Evolutionary conservation across 805 yeast genomes (phyloP), one percentile per base, ranked within the genome.

Genomic region (Saturnispora silvae): DNA sequence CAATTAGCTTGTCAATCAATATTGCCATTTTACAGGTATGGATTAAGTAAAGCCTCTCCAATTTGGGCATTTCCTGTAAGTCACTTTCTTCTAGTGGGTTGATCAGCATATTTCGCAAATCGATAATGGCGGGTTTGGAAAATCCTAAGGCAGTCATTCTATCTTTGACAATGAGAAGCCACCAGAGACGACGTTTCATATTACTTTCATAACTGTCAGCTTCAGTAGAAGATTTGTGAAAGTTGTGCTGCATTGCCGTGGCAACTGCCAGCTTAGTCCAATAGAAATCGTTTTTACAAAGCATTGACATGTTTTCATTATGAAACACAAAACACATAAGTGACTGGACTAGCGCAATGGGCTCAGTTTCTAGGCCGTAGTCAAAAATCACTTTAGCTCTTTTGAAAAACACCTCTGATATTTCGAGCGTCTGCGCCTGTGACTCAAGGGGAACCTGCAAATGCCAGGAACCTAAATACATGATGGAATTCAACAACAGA

Each of bases 151-250:
- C 75, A 8, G 76, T 73, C 28, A 71, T 63, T 18, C 84, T 61
- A 55, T 82, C 94, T 47, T 82, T 75, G 41, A 74, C 71, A 53
- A 77, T 78, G 16, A 83, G 57, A 43, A 75, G 64, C 94, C 94
- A 82, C 84, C 86, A 82, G 15, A 56, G 40, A 26, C 56, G 38
- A 33, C 46, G 46, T 31, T 45, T 45, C 45, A 52, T 46, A 17
- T 37, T 40, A 22, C 41, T 45, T 61, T 34, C 55, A 38, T 52
- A 50, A 2, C 14, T 19, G 3, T 45, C 16, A 20, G 23, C 23
- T 5, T 17, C 19, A 4, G 33, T 37, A 20, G 48, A 36, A 32
- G 45, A 71, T 49, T 84, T 63, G 51, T 82, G 86, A 45, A 81
- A 65, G 2, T 89, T 89, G 53, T 73, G 74, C 17, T 85, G 83